Evolutionary conservation across 2,329 filamentous ascomycete genomes (phyloP).

Genomic region (Colletotrichum kahawae): DNA sequence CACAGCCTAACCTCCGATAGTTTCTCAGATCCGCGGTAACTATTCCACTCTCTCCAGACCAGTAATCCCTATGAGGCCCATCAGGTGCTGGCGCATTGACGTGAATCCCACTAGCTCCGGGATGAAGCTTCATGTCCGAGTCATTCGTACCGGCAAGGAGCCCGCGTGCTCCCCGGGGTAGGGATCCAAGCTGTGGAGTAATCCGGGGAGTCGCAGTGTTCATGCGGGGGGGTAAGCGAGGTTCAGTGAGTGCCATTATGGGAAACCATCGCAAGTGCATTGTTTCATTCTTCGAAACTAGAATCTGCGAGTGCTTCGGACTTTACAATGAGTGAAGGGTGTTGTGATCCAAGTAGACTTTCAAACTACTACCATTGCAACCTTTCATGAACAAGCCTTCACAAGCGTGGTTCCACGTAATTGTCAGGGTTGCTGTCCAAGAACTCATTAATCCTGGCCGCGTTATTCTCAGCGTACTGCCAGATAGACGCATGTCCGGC

Average conservation of each 20-base stretch:
- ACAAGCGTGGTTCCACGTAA: not conserved
- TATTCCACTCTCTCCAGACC: not conserved
- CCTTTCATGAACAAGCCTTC: not conserved
- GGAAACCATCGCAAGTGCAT: not conserved
- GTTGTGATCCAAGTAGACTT: not conserved
- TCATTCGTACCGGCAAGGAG: not conserved
- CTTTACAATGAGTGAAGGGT: not conserved
- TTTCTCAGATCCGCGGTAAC: not conserved
- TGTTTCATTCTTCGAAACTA: not conserved
- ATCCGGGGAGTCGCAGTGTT: not conserved
- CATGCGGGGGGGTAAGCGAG: not conserved
- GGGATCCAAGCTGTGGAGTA: not conserved
- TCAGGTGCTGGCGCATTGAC: not conserved
- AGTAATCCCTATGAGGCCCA: not conserved
- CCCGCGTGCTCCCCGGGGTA: not conserved
- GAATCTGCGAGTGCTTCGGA: not conserved
- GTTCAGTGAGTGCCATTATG: not conserved
- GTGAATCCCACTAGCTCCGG: not conserved
- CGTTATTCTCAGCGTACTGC: slow-evolving; percentile 6
- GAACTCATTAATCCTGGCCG: slow-evolving; percentile 4
- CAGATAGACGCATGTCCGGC: slow-evolving; percentile 4
- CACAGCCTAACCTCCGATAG: not conserved
- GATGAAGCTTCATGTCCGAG: not conserved
- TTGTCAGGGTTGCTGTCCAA: not conserved
- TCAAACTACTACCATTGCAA: not conserved